These are phyloP conservation scores for Fomitopsis schrenkii DNA, from an alignment of 1,284 basidiomycete genomes.

Conservation along the genomic window DNA sequence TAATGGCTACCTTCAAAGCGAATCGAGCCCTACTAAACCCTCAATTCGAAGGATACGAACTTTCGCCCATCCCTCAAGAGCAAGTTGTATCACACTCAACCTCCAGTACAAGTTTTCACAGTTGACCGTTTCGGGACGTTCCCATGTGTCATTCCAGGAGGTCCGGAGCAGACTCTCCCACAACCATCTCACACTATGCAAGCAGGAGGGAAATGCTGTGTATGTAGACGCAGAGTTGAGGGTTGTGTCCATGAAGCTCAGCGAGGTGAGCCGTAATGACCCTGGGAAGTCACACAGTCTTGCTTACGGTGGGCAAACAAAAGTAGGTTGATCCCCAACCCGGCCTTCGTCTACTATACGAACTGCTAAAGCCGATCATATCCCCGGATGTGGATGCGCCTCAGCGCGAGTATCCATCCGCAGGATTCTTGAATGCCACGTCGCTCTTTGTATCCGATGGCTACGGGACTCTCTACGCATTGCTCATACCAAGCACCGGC, in stretches of 20 bases:
- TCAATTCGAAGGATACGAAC: conserved; percentile 82
- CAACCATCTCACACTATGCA: conserved; percentile 70
- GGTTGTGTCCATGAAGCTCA: conserved; percentile 59
- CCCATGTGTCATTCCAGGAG: conserved; percentile 72
- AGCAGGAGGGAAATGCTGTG: conserved; percentile 43
- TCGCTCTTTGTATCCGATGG: conserved; percentile 71
- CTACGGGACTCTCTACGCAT: conserved; percentile 62
- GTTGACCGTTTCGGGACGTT: conserved; percentile 52
- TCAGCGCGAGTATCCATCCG: conserved; percentile 77
- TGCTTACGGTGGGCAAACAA: conserved; percentile 2
- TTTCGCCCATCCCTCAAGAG: conserved; percentile 57
- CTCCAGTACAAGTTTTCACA: conserved; percentile 56
- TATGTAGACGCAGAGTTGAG: conserved; percentile 72
- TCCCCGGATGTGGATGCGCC: conserved; percentile 31
- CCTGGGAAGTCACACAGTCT: background rate
- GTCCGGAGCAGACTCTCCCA: conserved; percentile 81
- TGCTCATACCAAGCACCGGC: conserved; percentile 34
- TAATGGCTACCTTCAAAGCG: conserved; percentile 29
- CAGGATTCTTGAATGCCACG: conserved; percentile 47
- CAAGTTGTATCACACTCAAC: conserved; percentile 43
- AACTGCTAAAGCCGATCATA: conserved; percentile 52
- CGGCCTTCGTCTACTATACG: conserved; percentile 52
- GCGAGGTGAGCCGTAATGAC: conserved; percentile 41
- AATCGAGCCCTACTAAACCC: conserved; percentile 61
- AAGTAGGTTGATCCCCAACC: conserved; percentile 52